Conservation (phyloP, 257 asterid genomes). For the Fraxinus excelsior region DNA sequence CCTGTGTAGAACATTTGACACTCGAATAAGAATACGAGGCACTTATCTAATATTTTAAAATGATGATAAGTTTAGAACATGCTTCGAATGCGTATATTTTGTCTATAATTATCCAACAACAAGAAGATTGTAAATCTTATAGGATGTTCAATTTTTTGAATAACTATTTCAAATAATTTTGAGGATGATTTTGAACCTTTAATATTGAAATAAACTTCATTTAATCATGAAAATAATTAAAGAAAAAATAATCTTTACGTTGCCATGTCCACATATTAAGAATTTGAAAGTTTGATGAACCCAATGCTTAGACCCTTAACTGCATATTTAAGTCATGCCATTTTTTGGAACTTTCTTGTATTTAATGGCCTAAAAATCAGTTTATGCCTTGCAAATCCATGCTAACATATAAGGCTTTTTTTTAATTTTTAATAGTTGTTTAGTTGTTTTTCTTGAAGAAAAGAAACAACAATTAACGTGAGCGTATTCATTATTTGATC, state of each 20-base stretch:
- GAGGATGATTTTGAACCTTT: not conserved
- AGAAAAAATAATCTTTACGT: not conserved
- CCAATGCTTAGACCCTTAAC: not conserved
- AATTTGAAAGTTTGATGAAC: not conserved
- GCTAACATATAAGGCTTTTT: not conserved
- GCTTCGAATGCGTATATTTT: not conserved
- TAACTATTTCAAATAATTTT: not conserved
- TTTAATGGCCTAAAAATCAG: conserved; percentile 6
- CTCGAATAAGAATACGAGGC: not conserved
- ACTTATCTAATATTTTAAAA: not conserved
- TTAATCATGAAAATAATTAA: not conserved
- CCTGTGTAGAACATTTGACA: not conserved
- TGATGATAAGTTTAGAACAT: not conserved
- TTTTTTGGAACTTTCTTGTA: not conserved
- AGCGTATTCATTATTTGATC: not conserved
- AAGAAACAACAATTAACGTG: not conserved
- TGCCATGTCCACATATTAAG: not conserved
- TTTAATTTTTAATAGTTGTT: not conserved
- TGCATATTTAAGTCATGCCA: not conserved
- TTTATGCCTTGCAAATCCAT: conserved; percentile 1
- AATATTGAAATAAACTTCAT: not conserved
- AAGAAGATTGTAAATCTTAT: not conserved
- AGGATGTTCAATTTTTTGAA: not conserved
- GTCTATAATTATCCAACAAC: not conserved
- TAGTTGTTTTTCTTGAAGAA: not conserved